phyloP scores from a whole-genome alignment of 2,329 filamentous ascomycete genomes.

The Tympanopsis confertula region DNA sequence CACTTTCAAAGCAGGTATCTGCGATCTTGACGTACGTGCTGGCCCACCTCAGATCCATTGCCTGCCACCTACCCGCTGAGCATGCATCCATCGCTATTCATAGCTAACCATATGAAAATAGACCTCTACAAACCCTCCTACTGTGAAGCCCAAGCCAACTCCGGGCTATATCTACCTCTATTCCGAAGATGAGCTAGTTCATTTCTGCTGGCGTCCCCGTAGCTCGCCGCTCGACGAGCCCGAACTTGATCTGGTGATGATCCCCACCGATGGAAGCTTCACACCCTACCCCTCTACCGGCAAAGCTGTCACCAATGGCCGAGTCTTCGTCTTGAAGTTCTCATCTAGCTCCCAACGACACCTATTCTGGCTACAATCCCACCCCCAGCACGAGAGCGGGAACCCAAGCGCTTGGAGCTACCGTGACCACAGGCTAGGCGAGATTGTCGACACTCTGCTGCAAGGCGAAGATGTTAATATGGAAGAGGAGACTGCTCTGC shows the following conservation, averaged over 20 bases:
- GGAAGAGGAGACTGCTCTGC: constrained; percentile 54
- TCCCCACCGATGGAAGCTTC: constrained; percentile 81
- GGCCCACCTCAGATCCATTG: constrained; percentile 2
- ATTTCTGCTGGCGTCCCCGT: constrained; percentile 94
- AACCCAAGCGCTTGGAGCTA: constrained; percentile 72
- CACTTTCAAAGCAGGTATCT: constrained; percentile 91
- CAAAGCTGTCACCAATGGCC: constrained; percentile 54
- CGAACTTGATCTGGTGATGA: constrained; percentile 84
- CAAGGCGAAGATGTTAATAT: constrained; percentile 85
- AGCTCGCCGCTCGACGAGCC: constrained; percentile 58
- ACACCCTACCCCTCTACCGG: constrained; percentile 61
- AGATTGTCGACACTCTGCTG: constrained; percentile 73
- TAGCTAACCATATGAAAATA: constrained; percentile 2
- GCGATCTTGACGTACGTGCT: constrained; percentile 65
- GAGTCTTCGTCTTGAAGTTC: constrained; percentile 90
- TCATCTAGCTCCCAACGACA: constrained; percentile 80
- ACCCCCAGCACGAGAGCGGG: constrained; percentile 59
- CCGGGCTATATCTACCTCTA: constrained; percentile 89
- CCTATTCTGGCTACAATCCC: constrained; percentile 94
- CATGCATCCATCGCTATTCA: constrained; percentile 9
- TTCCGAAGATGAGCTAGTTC: constrained; percentile 82
- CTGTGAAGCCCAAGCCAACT: constrained; percentile 60
- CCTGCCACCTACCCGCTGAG: constrained; percentile 8
- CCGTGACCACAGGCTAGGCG: constrained; percentile 74
- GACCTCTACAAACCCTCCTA: too few relatives aligned